Conservation (phyloP, 805 yeast species). For the Wickerhamiella sergipiensis region DNA sequence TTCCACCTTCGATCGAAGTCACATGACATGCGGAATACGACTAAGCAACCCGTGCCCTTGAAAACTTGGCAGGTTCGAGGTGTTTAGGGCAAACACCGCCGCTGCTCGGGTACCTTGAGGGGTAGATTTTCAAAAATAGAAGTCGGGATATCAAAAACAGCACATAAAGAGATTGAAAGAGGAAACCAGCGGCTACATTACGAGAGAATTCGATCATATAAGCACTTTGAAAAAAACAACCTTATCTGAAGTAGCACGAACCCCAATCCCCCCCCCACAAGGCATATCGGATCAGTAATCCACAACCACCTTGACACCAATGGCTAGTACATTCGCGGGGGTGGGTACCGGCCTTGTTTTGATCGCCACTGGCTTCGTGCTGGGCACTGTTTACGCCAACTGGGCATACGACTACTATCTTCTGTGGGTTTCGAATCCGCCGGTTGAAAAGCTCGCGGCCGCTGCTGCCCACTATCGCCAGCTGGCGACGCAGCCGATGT, state of each 20-base stretch:
- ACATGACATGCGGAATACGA: neutral
- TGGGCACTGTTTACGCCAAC: constrained; percentile 69
- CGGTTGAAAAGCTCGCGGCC: constrained; percentile 39
- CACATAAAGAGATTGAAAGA: no score
- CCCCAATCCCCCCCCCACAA: neutral
- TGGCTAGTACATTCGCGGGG: neutral
- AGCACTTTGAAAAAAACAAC: neutral
- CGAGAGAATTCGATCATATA: neutral
- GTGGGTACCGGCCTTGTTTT: constrained; percentile 17
- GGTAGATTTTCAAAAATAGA: no score
- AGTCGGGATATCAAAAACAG: no score
- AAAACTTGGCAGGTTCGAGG: neutral
- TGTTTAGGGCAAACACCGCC: neutral
- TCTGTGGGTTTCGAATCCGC: constrained; percentile 45
- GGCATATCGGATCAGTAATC: neutral
- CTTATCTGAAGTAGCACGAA: neutral
- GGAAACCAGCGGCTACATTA: no score
- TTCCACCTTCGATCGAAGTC: neutral
- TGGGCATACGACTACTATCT: constrained; percentile 71
- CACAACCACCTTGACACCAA: neutral
- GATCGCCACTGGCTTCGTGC: constrained; percentile 51
- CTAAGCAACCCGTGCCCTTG: neutral
- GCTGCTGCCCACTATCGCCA: constrained; percentile 62
- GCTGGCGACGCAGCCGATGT: constrained; percentile 54
- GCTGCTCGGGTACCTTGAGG: neutral